These are phyloP conservation scores for Lepiota brunneoincarnata DNA, from an alignment of 768 basidiomycete species.

Conservation along the genomic window DNA sequence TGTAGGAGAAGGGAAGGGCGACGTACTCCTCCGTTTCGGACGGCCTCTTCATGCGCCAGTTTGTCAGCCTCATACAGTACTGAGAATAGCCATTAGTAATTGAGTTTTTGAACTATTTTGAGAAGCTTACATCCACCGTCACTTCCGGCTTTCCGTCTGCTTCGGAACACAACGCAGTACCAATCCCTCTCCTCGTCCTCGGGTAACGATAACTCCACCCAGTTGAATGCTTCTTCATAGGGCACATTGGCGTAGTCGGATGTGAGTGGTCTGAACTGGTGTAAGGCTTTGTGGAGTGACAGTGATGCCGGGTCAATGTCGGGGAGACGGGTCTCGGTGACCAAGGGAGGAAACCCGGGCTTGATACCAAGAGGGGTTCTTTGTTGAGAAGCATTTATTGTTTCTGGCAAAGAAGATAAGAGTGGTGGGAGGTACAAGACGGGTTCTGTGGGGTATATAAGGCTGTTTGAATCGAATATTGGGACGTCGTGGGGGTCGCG, in stretches of 20 bases:
- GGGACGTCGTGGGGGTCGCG: slow-evolving; percentile 58
- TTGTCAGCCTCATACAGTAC: slow-evolving; percentile 86
- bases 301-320: slow-evolving; percentile 83
- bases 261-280: slow-evolving; percentile 64
- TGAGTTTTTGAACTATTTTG: slow-evolving; percentile 4
- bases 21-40: slow-evolving; percentile 80
- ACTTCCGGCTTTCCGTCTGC: slow-evolving; percentile 67
- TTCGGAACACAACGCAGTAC: slow-evolving; percentile 92
- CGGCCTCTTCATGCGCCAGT: slow-evolving; percentile 89
- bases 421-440: slow-evolving; percentile 85
- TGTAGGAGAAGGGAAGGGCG: not conserved
- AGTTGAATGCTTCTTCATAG: slow-evolving; percentile 87
- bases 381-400: slow-evolving; percentile 27
- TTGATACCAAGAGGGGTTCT: slow-evolving; percentile 13
- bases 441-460: slow-evolving; percentile 34
- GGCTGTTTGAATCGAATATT: slow-evolving; percentile 33
- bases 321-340: slow-evolving; percentile 76
- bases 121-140: slow-evolving; percentile 57
- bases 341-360: slow-evolving; percentile 38
- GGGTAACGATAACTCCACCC: slow-evolving; percentile 68
- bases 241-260: slow-evolving; percentile 57
- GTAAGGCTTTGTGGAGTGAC: slow-evolving; percentile 82
- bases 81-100: slow-evolving; percentile 22
- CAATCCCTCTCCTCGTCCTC: slow-evolving; percentile 77
- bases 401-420: slow-evolving; percentile 68